Evolutionary conservation across 1,284 basidiomycete species (phyloP).

Genomic region (Kwoniella shivajii): DNA sequence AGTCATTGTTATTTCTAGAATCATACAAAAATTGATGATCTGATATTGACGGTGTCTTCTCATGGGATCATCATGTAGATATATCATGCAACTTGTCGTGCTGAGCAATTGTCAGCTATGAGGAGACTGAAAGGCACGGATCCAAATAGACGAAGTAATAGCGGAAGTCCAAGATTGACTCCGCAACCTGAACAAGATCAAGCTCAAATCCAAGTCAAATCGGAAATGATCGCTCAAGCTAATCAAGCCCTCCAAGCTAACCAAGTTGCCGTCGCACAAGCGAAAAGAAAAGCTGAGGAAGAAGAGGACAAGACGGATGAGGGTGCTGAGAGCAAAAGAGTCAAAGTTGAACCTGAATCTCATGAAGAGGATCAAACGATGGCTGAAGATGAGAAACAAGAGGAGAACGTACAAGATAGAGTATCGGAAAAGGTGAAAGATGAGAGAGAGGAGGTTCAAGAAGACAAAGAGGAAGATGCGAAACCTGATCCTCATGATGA

Average conservation of each 20-base stretch:
- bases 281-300: conserved; percentile 47
- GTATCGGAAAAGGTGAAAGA: no score
- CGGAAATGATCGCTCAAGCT: not conserved
- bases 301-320: conserved; percentile 11
- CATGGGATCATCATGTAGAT: conserved; percentile 58
- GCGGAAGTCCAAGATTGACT: conserved; percentile 25
- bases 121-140: conserved; percentile 23
- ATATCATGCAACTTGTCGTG: conserved; percentile 89
- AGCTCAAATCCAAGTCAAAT: conserved; percentile 6
- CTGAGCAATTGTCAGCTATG: conserved; percentile 59
- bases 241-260: not conserved
- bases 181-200: conserved; percentile 20
- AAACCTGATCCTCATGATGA: no score
- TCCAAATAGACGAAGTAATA: conserved; percentile 23
- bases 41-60: not conserved
- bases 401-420: no score
- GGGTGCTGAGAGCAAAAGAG: conserved; percentile 17
- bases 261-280: not conserved
- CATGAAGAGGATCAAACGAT: not conserved
- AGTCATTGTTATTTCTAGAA: conserved; percentile 38
- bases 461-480: no score
- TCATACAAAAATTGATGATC: not conserved
- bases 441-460: no score
- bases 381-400: not conserved
- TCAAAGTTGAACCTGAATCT: conserved; percentile 20